Percentiles rank a stretch among this genome's conserved stretches.
Conservation (phyloP, 2,329 filamentous ascomycete genomes). For the Anthostomella pinea region DNA sequence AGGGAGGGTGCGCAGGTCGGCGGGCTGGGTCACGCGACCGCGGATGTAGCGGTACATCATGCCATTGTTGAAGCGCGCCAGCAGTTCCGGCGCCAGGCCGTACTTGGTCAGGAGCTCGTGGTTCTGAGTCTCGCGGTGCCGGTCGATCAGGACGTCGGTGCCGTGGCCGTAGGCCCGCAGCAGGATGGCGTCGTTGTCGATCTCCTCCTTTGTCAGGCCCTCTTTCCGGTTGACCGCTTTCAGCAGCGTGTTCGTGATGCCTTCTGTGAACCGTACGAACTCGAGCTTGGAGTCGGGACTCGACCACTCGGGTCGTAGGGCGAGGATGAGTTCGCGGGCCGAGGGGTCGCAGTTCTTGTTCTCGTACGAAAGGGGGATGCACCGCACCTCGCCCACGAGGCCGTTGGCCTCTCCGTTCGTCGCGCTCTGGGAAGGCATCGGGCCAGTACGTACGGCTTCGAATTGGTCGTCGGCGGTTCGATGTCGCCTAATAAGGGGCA, state of each 20-base stretch:
- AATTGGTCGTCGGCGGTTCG: constrained; percentile 4
- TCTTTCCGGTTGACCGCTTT: constrained; percentile 70
- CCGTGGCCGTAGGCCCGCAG: constrained; percentile 92
- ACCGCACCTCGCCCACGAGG: constrained; percentile 48
- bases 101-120: constrained; percentile 85
- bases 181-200: constrained; percentile 72
- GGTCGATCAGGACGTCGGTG: constrained; percentile 93
- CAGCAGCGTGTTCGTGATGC: constrained; percentile 92
- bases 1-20: constrained; percentile 71
- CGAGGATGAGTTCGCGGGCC: constrained; percentile 73
- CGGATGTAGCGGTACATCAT: constrained; percentile 91
- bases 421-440: constrained; percentile 23
- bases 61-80: constrained; percentile 93
- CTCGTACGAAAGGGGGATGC: constrained; percentile 77
- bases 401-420: constrained; percentile 28
- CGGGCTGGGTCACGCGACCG: constrained; percentile 74
- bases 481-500: not conserved
- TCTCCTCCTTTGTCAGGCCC: constrained; percentile 59
- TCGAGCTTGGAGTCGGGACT: constrained; percentile 70
- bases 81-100: constrained; percentile 78
- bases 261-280: constrained; percentile 90
- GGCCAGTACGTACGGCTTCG: not conserved
- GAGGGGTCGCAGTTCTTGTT: constrained; percentile 73
- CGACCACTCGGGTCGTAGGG: constrained; percentile 81
- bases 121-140: constrained; percentile 74